phyloP scores from a whole-genome alignment of 2,329 filamentous ascomycete species.

The Ophiosphaerella korrae region DNA sequence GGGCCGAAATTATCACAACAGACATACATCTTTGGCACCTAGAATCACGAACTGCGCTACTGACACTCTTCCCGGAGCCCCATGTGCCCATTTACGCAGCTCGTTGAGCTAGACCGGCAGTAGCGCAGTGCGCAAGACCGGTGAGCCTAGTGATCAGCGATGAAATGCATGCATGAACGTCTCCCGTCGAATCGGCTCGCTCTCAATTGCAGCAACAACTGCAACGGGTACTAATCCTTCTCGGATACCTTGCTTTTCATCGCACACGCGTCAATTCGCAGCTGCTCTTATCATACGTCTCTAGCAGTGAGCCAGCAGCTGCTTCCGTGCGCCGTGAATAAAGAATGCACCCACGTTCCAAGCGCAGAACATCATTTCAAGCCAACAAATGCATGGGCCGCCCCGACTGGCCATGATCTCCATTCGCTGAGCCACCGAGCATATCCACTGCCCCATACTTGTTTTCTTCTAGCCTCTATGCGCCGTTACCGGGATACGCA shows the following conservation, averaged over 20 bases:
- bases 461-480: conserved; percentile 19
- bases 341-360: background rate
- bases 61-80: too few species aligned
- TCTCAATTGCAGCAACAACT: background rate
- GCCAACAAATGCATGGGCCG: conserved; percentile 10
- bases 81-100: background rate
- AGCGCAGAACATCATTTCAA: conserved; percentile 4
- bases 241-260: too few species aligned
- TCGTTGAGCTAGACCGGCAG: background rate
- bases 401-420: conserved; percentile 4
- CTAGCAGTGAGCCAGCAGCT: background rate
- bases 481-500: conserved; percentile 3
- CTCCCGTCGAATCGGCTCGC: background rate
- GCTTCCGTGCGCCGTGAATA: background rate
- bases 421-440: conserved; percentile 9
- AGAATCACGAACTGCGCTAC: too few species aligned
- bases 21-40: too few species aligned
- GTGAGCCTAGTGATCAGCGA: background rate
- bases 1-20: too few species aligned
- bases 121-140: background rate
- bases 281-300: too few species aligned
- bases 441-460: conserved; percentile 7
- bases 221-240: too few species aligned
- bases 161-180: background rate
- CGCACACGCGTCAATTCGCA: too few species aligned